Percentiles rank a stretch among this genome's conserved stretches.
phyloP scores from a whole-genome alignment of 768 basidiomycete genomes.

The Sarcodon aspratus region DNA sequence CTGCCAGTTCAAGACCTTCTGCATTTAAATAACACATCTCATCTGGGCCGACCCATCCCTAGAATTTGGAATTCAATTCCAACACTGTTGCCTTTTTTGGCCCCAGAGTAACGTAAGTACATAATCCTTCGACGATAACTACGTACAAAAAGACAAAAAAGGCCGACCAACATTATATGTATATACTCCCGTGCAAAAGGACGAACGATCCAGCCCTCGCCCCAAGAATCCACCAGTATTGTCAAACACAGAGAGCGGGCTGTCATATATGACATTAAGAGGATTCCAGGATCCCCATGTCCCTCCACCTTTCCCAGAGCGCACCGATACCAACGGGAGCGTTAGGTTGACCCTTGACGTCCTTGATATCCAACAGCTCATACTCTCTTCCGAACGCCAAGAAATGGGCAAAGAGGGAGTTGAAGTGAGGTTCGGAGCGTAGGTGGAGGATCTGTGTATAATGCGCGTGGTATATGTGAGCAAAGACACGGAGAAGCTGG shows the following conservation, averaged over 20 bases:
- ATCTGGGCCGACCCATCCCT: too few relatives aligned
- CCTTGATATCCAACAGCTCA: slow-evolving; percentile 80
- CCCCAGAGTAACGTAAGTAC: too few relatives aligned
- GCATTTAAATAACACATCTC: too few relatives aligned
- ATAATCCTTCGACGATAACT: too few relatives aligned
- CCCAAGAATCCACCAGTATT: not conserved
- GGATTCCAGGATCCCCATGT: slow-evolving; percentile 63
- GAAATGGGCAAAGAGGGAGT: slow-evolving; percentile 96
- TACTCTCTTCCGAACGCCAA: slow-evolving; percentile 92
- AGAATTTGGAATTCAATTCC: too few relatives aligned
- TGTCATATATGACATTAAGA: slow-evolving; percentile 6
- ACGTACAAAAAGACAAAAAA: too few relatives aligned
- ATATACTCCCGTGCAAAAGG: too few relatives aligned
- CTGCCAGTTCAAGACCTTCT: too few relatives aligned
- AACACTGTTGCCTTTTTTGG: too few relatives aligned
- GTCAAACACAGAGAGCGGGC: too few relatives aligned
- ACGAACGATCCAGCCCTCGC: too few relatives aligned
- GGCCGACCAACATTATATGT: too few relatives aligned
- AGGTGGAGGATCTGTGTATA: slow-evolving; percentile 87
- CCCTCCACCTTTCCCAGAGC: slow-evolving; percentile 85
- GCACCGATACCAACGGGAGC: slow-evolving; percentile 61
- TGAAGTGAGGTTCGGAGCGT: slow-evolving; percentile 90
- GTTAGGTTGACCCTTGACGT: slow-evolving; percentile 62
- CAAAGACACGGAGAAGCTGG: slow-evolving; percentile 92
- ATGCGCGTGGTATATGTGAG: slow-evolving; percentile 94